phyloP scores from a whole-genome alignment of 768 basidiomycete species.

The Vararia minispora region DNA sequence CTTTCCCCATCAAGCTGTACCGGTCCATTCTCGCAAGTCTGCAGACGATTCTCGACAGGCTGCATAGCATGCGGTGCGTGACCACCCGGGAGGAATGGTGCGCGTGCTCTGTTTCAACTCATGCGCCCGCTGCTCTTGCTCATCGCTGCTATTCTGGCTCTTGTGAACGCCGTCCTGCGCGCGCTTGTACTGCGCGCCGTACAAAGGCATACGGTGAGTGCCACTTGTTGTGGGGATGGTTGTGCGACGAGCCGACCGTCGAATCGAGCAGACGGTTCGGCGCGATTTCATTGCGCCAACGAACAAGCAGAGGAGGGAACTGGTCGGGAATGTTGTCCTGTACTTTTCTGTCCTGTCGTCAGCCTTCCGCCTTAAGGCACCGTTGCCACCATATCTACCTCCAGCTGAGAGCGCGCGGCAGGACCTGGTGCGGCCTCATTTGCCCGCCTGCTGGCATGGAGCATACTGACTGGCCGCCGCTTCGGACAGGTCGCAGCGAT shows the following conservation, averaged over 20 bases:
- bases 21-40: conserved; percentile 71
- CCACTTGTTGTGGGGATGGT: background rate
- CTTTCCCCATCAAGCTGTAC: conserved; percentile 82
- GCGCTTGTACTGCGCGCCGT: too few relatives aligned
- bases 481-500: conserved; percentile 67
- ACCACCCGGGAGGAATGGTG: conserved; percentile 92
- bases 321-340: conserved; percentile 92
- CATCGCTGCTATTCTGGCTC: conserved; percentile 5
- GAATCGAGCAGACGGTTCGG: conserved; percentile 52
- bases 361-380: conserved; percentile 76
- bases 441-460: too few relatives aligned
- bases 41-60: conserved; percentile 75
- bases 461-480: background rate
- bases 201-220: conserved; percentile 59
- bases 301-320: conserved; percentile 79
- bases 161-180: background rate
- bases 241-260: background rate
- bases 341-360: conserved; percentile 75
- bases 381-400: conserved; percentile 92
- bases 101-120: conserved; percentile 18
- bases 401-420: conserved; percentile 82
- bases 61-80: conserved; percentile 97
- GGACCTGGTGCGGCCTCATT: conserved; percentile 56
- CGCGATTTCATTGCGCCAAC: conserved; percentile 87
- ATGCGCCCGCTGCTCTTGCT: too few relatives aligned